Conservation (phyloP, 2,329 filamentous ascomycete genomes). For the Exophiala oligosperma region DNA sequence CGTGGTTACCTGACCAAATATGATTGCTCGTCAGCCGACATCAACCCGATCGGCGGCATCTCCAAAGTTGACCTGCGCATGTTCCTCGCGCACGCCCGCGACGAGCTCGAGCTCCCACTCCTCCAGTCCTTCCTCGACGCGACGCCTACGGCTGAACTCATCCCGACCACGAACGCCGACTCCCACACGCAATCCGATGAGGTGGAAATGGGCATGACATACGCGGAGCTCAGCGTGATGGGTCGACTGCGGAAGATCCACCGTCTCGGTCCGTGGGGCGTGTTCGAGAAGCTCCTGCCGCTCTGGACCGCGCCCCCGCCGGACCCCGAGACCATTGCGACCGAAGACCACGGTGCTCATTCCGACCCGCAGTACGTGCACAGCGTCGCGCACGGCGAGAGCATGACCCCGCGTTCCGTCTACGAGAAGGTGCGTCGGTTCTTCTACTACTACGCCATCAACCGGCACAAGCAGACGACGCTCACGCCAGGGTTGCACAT, state of each 20-base stretch:
- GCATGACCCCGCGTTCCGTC: conserved; percentile 40
- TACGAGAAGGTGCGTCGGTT: conserved; percentile 3
- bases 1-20: conserved; percentile 69
- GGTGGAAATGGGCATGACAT: conserved; percentile 51
- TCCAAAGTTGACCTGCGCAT: conserved; percentile 69
- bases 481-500: conserved; percentile 60
- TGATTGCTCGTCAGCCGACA: conserved; percentile 57
- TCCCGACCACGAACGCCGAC: conserved; percentile 63
- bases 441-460: conserved; percentile 52
- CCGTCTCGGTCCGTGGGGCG: background rate
- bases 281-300: background rate
- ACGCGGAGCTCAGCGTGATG: conserved; percentile 55
- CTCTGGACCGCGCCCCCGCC: conserved; percentile 36
- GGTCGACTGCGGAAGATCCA: conserved; percentile 57
- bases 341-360: conserved; percentile 38
- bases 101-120: conserved; percentile 29
- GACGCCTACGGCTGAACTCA: conserved; percentile 62
- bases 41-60: conserved; percentile 49
- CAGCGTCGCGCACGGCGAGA: background rate
- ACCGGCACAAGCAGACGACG: conserved; percentile 65
- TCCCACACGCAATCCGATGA: conserved; percentile 58
- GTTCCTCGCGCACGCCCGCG: conserved; percentile 67
- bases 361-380: background rate
- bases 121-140: conserved; percentile 66
- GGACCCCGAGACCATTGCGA: too few species aligned